Base-by-base conservation (phyloP, 2,329 filamentous ascomycete genomes). In the Fusarium sp. region DNA sequence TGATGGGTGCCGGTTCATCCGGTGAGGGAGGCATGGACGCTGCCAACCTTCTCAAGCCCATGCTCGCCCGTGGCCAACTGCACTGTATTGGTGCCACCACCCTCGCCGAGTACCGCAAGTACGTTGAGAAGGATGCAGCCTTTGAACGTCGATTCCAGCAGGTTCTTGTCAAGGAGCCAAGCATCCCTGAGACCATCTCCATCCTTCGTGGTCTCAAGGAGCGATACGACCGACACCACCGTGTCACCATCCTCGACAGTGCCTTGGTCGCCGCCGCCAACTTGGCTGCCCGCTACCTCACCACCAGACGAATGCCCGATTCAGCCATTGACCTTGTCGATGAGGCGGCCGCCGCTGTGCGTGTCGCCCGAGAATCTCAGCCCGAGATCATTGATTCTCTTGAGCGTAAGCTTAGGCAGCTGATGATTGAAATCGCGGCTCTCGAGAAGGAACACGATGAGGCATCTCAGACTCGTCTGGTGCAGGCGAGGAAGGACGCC, bases 91-190 rank as follows among this genome's bases (percentile, higher is more conserved):
- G 97, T 83, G 97, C 97, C 7, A 99, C 97, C 2, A 99, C 97
- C 2, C 89, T 99, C 68, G 91, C 92, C 71, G 97, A 99, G 83
- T 99, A 99, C 85, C 91, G 97, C 80, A 99, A 99, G 84, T 98
- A 99, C 84, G 98, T 99, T 74, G 97, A 99, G 84, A 99, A 99
- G 85, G 97, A 99, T 79, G 94, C 95, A 54, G 97, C 97, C 56
- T 99, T 99, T 82, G 97, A 99, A 85, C 94, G 97, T 84, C 94
- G 97, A 83, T 99, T 99, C 89, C 97, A 99, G 83, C 97, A 99
- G 84, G 97, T 99, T 42, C 85, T 99, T 52, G 96, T 98, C 82
- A 98, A 98, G 86, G 97, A 99, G 82, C 97, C 97, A 3, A 89
- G 91, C 7, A 92, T 98, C 58, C 84, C 91, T 2, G 97, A 99